A percentile compares a stretch with the other conserved stretches of the same genome.
Conservation (phyloP, 1,139 yeast species). For the Nakaseomyces glabratus region DNA sequence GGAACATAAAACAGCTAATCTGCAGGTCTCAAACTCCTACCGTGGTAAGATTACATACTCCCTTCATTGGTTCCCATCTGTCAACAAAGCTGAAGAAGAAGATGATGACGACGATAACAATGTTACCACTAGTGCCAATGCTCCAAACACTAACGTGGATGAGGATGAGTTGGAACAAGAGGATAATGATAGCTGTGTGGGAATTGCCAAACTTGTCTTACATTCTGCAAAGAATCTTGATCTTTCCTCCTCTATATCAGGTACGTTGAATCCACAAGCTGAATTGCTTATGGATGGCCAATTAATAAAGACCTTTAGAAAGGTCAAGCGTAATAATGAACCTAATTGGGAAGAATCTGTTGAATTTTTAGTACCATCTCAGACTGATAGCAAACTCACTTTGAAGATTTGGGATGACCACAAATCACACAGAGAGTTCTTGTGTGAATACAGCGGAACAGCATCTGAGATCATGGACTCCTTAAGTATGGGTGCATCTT, state of each 20-base stretch:
- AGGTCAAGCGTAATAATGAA: constrained; percentile 55
- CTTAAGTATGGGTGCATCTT: constrained; percentile 42
- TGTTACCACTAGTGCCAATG: constrained; percentile 13
- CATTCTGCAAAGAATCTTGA: constrained; percentile 70
- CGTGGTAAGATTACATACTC: constrained; percentile 57
- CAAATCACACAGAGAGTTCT: constrained; percentile 35
- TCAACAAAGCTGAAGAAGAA: constrained; percentile 6
- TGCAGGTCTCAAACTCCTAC: constrained; percentile 44
- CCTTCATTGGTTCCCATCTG: constrained; percentile 49
- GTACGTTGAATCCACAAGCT: constrained; percentile 63
- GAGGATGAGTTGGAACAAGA: constrained; percentile 24
- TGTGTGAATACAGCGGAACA: constrained; percentile 39
- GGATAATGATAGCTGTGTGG: constrained; percentile 46
- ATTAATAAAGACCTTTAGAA: constrained; percentile 47
- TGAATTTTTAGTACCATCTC: constrained; percentile 54
- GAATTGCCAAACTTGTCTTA: constrained; percentile 61
- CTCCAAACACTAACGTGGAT: constrained; percentile 10
- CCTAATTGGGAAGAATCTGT: constrained; percentile 61
- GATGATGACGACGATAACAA: constrained; percentile 10
- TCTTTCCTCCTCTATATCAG: constrained; percentile 52
- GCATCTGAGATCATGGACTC: constrained; percentile 48
- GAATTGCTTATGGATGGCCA: constrained; percentile 52
- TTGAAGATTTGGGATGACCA: constrained; percentile 51
- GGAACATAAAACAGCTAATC: constrained; percentile 23
- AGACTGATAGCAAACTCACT: constrained; percentile 45